Percentiles rank a stretch among this genome's conserved stretches.
Evolutionary conservation across 768 basidiomycete species (phyloP).

Genomic region (Pleurotus platypus): DNA sequence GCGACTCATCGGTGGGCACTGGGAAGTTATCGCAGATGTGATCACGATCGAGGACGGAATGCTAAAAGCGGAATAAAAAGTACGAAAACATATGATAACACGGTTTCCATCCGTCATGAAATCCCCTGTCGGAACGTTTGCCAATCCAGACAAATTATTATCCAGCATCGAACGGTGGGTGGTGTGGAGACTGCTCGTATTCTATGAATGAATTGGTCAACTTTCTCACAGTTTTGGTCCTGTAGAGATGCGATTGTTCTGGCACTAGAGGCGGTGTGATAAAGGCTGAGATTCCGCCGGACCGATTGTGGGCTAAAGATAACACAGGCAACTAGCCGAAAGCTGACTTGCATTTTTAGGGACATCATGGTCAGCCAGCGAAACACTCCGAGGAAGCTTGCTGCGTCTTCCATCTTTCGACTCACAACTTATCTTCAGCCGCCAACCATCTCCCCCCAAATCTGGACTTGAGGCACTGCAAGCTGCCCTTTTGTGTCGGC

Average conservation of each 20-base stretch:
- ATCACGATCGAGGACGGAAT: not conserved
- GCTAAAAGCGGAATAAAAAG: not conserved
- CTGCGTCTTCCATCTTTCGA: not conserved
- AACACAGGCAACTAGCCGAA: not conserved
- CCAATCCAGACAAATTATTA: too few relatives aligned
- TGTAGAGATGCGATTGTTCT: not conserved
- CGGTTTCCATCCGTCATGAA: not conserved
- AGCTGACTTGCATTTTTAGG: not conserved
- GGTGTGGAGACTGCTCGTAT: too few relatives aligned
- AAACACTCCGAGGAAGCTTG: conserved; percentile 1
- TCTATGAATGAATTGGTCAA: too few relatives aligned
- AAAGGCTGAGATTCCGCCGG: conserved; percentile 3
- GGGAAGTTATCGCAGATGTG: not conserved
- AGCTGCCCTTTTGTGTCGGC: not conserved
- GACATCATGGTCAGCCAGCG: not conserved
- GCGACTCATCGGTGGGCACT: too few relatives aligned
- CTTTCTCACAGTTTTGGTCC: not conserved
- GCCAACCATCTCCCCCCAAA: not conserved
- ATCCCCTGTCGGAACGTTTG: too few relatives aligned
- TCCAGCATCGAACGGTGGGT: too few relatives aligned
- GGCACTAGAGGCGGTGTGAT: not conserved
- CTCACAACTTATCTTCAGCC: not conserved
- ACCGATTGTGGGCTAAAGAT: conserved; percentile 6
- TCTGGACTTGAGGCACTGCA: conserved; percentile 2
- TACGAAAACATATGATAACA: not conserved